Evolutionary conservation across 768 basidiomycete genomes (phyloP).

Genomic region (Crepidotus variabilis): DNA sequence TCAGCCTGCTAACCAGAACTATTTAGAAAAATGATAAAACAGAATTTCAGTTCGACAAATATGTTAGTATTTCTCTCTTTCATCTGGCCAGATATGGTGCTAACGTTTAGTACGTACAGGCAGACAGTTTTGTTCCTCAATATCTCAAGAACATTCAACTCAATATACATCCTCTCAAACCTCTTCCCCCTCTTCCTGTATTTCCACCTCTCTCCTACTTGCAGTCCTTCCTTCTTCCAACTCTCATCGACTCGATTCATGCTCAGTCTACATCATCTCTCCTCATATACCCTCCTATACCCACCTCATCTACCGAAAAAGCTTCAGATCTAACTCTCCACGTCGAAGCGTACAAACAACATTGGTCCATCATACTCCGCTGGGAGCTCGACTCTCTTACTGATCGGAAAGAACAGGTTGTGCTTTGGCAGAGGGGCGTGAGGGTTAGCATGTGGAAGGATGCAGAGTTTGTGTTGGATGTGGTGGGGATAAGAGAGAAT

Average conservation of each 20-base stretch:
- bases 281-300: slow-evolving; percentile 25
- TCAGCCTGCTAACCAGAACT: neutral
- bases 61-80: slow-evolving; percentile 25
- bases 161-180: slow-evolving; percentile 36
- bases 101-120: slow-evolving; percentile 24
- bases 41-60: slow-evolving; percentile 39
- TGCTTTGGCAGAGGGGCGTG: slow-evolving; percentile 37
- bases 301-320: slow-evolving; percentile 10
- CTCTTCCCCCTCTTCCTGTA: slow-evolving; percentile 36
- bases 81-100: neutral
- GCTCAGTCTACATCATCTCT: slow-evolving; percentile 16
- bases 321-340: slow-evolving; percentile 20
- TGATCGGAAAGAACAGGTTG: slow-evolving; percentile 37
- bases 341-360: slow-evolving; percentile 30
- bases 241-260: slow-evolving; percentile 27
- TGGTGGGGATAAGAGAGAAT: slow-evolving; percentile 38
- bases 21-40: slow-evolving; percentile 8
- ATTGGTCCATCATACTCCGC: slow-evolving; percentile 39
- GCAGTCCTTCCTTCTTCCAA: slow-evolving; percentile 35
- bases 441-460: slow-evolving; percentile 33
- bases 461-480: slow-evolving; percentile 32
- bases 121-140: slow-evolving; percentile 44
- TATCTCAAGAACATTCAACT: slow-evolving; percentile 48
- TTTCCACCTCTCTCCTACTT: slow-evolving; percentile 41
- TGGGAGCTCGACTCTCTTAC: slow-evolving; percentile 43